Evolutionary conservation across 2,329 filamentous ascomycete species (phyloP), one percentile per base, ranked within the genome.

Genomic region (Epichloe aotearoae): DNA sequence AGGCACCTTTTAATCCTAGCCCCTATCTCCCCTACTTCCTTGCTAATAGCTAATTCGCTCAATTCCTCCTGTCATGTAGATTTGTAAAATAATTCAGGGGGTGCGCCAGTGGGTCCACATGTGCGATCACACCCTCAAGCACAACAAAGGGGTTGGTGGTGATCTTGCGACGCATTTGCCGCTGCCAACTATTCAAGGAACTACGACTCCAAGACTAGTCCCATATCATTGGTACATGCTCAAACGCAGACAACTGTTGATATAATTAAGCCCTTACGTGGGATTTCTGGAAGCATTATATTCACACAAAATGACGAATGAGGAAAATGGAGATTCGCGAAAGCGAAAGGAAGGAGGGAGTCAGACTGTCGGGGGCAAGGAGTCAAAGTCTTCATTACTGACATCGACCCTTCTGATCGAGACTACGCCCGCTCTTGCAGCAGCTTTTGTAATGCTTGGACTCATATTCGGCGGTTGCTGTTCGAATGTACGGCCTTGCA

Each of bases 401-500:
- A 41, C 49, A 10, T 33, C 42, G 17, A 46, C 19, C 7, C 3
- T 50, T 12, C 36, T 47, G 4, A 11, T 41, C 20, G 50, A 52
- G 34, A 40, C 36, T 12, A 39, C 46, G n/a, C 49, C 64, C 5
- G 61, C 64, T 30, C 47, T 68, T 76, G 66, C 86, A 38, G 76
- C 78, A 52, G 72, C 75, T 23, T 72, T 75, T 20, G 73, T 76
- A 52, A 94, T 94, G 77, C 75, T 91, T 52, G 76, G 76, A 48
- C 77, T 97, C 57, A 97, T 98, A 53, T 96, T 98, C 66, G 93
- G 93, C 48, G 93, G 93, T 33, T 95, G 89, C 64, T 95, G 90
- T 70, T 88, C 88, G 37, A 95, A 95, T 75, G 90, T 90, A 72
- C 68, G 81, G 50, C 26, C 10, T 50, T 23, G 33, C 20, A 33